Evolutionary conservation across 1,284 basidiomycete genomes (phyloP), one percentile per base, ranked within the genome.

Genomic region (Ganoderma boninense): DNA sequence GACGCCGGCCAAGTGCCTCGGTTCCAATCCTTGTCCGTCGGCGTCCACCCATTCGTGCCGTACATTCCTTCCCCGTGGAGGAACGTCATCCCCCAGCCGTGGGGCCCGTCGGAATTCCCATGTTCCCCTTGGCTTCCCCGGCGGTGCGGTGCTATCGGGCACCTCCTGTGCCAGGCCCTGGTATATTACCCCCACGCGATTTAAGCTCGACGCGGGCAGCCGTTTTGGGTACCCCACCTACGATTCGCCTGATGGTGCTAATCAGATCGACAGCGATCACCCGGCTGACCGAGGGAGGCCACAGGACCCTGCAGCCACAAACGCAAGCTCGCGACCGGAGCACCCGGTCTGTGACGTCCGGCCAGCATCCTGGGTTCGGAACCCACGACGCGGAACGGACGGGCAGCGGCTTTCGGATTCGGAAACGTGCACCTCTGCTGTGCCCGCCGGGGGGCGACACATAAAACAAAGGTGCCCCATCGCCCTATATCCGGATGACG

Each of bases 231-330:
- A 40, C 14, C 20, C 38, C 60, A 62, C 38, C 60, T 62, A 23
- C 23, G 42, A 44, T 54, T 62, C 52, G 56, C 65, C 72, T 76
- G 74, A 71, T 73, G 23, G 23, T 40, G 71, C 69, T 74, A 77
- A 78, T 78, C 77, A 77, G 76, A 78, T 77, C 74, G 73, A 67
- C 59, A 52, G 67, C 67, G 75, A 77, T 75, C 71, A 68, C 65
- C 67, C 68, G 71, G 66, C 66, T 63, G 59, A 54, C 49, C 49
- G 49, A 29, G 14, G 52, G 63, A 69, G 69, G 70, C 69, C 66
- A 63, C 46, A 49, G 56, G 29, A 32, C 40, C 63, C 59, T 70
- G 54, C 46, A 49, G 44, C 57, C 43, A 57, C n/a, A 29, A 43
- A 43, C 23, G 60, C 60, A n/a, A 43, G 60, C 14, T 40, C 60